Evolutionary conservation across 345 rosid species (phyloP).

Genomic region (Toxicodendron radicans): DNA sequence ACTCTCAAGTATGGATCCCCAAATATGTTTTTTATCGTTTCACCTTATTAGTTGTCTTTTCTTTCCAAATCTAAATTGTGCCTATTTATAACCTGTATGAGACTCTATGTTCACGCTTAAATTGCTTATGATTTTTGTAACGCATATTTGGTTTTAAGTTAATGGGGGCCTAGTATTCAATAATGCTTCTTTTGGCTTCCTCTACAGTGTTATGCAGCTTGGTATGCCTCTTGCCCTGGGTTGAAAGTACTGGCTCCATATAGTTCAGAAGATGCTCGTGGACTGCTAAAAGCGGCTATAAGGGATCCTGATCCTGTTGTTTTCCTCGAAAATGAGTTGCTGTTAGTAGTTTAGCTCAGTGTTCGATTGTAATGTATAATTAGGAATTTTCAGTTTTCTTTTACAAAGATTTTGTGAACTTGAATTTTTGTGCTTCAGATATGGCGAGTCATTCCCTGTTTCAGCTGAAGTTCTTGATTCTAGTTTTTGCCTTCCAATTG

Average conservation of each 20-base stretch:
- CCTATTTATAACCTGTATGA: not conserved
- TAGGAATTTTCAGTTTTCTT: not conserved
- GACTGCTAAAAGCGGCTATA: constrained; percentile 90
- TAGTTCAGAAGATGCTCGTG: constrained; percentile 91
- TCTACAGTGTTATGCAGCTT: constrained; percentile 88
- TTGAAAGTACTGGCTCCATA: constrained; percentile 84
- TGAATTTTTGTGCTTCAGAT: constrained; percentile 40
- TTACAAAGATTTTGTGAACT: constrained; percentile 2
- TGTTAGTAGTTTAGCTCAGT: constrained; percentile 48
- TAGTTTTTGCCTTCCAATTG: constrained; percentile 91
- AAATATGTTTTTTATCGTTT: not conserved
- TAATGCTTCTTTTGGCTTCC: constrained; percentile 9
- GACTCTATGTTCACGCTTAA: not conserved
- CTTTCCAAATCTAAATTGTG: not conserved
- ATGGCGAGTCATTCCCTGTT: constrained; percentile 90
- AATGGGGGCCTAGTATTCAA: not conserved
- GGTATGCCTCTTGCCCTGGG: constrained; percentile 90
- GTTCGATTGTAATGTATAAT: not conserved
- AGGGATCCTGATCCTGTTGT: constrained; percentile 97
- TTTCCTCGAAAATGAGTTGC: constrained; percentile 91
- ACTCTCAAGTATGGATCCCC: constrained; percentile 66
- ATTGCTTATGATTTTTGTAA: not conserved
- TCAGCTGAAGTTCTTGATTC: constrained; percentile 91
- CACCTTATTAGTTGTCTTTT: not conserved
- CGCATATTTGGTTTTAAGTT: not conserved